A percentile compares a stretch with the other conserved stretches of the same genome.
Evolutionary conservation across 2,329 filamentous ascomycete species (phyloP).

Genomic region (Rhexocercosporidium sp.): DNA sequence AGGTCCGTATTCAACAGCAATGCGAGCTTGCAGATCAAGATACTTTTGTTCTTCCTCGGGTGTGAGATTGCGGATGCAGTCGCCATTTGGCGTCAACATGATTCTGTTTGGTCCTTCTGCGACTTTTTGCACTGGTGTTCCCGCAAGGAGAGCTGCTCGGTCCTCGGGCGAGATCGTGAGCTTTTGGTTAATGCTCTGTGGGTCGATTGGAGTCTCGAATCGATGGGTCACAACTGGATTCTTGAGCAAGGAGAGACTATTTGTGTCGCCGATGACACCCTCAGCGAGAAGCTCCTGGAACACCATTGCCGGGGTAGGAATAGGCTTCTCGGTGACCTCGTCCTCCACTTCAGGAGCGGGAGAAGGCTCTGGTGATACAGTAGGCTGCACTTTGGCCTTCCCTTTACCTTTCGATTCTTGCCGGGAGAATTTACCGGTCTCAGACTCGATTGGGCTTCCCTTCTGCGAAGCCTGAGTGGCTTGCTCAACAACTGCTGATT

Average conservation of each 20-base stretch:
- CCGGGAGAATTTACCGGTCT: constrained; percentile 22
- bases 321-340: constrained; percentile 38
- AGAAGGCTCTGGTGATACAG: constrained; percentile 29
- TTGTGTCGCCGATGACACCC: constrained; percentile 44
- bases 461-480: constrained; percentile 17
- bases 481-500: constrained; percentile 18
- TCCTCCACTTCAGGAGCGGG: constrained; percentile 34
- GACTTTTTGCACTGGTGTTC: constrained; percentile 64
- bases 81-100: constrained; percentile 76
- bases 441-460: constrained; percentile 24
- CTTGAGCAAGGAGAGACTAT: constrained; percentile 50
- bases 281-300: constrained; percentile 46
- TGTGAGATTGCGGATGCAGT: constrained; percentile 75
- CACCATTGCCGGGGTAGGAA: constrained; percentile 42
- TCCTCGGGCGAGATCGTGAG: constrained; percentile 59
- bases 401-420: constrained; percentile 32
- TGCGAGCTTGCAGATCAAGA: constrained; percentile 67
- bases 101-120: constrained; percentile 66
- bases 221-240: constrained; percentile 41
- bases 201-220: constrained; percentile 42
- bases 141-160: constrained; percentile 58
- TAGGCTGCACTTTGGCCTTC: constrained; percentile 35
- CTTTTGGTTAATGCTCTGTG: constrained; percentile 44
- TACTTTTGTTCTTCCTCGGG: constrained; percentile 73
- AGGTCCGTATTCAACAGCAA: constrained; percentile 59